Conservation (phyloP, 257 asterid genomes). For the Echium plantagineum region DNA sequence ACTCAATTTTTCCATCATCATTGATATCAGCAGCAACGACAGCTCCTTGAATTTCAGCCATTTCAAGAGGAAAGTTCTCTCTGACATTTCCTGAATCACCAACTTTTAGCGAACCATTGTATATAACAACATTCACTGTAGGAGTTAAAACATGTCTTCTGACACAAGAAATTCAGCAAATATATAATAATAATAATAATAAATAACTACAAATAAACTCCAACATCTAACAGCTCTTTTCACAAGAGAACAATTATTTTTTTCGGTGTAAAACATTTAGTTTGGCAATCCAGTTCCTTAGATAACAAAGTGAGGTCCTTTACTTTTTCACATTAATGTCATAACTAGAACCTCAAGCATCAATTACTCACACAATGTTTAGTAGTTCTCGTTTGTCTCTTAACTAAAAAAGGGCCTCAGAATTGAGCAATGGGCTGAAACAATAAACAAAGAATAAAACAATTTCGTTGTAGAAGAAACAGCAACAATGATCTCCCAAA, state of each 20-base stretch:
- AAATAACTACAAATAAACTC: no score
- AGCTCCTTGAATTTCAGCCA: conserved; percentile 99
- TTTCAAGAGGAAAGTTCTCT: conserved; percentile 51
- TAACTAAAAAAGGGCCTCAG: no score
- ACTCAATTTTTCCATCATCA: conserved; percentile 93
- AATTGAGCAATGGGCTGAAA: no score
- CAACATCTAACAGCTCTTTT: no score
- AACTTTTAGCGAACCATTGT: no score
- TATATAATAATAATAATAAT: no score
- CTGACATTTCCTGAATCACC: not conserved
- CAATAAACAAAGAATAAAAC: no score
- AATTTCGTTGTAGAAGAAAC: not conserved
- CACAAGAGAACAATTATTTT: no score
- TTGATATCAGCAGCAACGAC: conserved; percentile 95
- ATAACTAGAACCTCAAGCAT: not conserved
- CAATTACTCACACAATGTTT: not conserved
- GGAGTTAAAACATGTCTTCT: not conserved
- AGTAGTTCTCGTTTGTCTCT: no score
- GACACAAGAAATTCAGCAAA: not conserved
- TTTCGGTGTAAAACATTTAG: not conserved
- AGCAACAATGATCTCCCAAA: not conserved
- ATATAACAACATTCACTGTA: not conserved
- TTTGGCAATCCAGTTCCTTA: not conserved
- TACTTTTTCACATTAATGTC: not conserved
- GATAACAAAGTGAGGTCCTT: not conserved